phyloP scores from a whole-genome alignment of 805 yeast genomes.

The Barnettozyma botsteinii region DNA sequence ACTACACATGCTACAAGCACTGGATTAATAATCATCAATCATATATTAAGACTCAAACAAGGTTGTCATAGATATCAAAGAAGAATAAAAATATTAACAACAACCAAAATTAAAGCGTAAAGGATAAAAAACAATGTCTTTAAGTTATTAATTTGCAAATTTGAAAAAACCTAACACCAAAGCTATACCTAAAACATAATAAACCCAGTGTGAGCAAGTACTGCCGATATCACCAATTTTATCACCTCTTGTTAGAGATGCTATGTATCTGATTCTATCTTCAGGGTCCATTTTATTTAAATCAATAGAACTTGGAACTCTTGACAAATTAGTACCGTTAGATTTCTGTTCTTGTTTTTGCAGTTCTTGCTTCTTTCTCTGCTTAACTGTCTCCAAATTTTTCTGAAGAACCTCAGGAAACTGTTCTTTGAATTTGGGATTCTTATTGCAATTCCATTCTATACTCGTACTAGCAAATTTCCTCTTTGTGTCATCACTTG shows the following conservation, averaged over 20 bases:
- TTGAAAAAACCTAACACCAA: conserved; percentile 24
- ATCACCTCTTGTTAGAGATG: conserved; percentile 16
- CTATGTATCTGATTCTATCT: conserved; percentile 51
- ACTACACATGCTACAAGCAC: no score
- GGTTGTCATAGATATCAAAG: no score
- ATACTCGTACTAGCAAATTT: conserved; percentile 54
- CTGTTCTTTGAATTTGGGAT: conserved; percentile 50
- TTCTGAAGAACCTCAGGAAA: conserved; percentile 63
- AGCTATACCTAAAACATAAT: conserved; percentile 31
- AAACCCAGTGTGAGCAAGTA: conserved; percentile 17
- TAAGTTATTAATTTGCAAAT: conserved; percentile 10
- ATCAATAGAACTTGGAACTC: conserved; percentile 31
- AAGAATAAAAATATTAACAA: no score
- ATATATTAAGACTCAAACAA: not conserved
- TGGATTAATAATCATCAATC: not conserved
- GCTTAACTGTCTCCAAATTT: conserved; percentile 22
- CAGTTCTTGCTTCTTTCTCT: conserved; percentile 17
- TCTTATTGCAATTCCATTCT: conserved; percentile 51
- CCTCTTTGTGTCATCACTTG: conserved; percentile 53
- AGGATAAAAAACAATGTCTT: no score
- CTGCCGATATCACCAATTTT: conserved; percentile 1
- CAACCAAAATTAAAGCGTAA: no score
- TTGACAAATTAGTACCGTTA: not conserved
- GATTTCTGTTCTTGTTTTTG: not conserved
- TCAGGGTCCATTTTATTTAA: conserved; percentile 40